A percentile compares a stretch with the other conserved stretches of the same genome.
phyloP scores from a whole-genome alignment of 208 protist genomes.

The Crithidia fasciculata region DNA sequence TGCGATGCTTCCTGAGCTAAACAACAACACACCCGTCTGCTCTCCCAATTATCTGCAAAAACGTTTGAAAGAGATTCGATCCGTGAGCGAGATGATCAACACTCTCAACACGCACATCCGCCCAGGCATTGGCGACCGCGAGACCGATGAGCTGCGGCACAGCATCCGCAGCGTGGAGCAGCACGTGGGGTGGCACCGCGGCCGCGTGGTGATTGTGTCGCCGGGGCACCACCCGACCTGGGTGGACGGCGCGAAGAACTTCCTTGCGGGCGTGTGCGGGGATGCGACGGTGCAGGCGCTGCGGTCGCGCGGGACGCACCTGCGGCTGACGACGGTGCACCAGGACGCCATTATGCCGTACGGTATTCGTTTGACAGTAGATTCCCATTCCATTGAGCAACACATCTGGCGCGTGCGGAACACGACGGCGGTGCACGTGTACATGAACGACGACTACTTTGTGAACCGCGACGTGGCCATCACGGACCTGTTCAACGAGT shows the following conservation, averaged over 20 bases:
- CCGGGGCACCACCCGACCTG: slow-evolving; percentile 91
- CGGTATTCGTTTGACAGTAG: slow-evolving; percentile 43
- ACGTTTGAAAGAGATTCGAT: background rate
- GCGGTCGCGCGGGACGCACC: slow-evolving; percentile 26
- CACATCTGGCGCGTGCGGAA: slow-evolving; percentile 49
- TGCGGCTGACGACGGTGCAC: slow-evolving; percentile 51
- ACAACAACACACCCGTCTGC: background rate
- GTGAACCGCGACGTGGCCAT: slow-evolving; percentile 45
- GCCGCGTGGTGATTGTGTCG: slow-evolving; percentile 90
- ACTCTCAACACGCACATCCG: background rate
- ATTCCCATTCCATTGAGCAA: slow-evolving; percentile 52
- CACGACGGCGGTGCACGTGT: slow-evolving; percentile 46
- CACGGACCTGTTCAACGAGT: slow-evolving; percentile 46
- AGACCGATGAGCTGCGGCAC: slow-evolving; percentile 93
- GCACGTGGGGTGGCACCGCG: slow-evolving; percentile 89
- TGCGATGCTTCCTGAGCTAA: background rate
- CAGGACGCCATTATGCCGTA: slow-evolving; percentile 53
- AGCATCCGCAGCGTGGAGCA: slow-evolving; percentile 92
- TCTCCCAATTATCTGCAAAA: background rate
- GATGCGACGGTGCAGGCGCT: slow-evolving; percentile 4
- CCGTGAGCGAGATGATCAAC: background rate
- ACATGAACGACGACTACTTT: slow-evolving; percentile 72
- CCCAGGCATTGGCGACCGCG: slow-evolving; percentile 36
- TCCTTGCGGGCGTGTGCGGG: slow-evolving; percentile 31
- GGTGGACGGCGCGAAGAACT: slow-evolving; percentile 61